Conservation (phyloP, 83 land plant genomes). For the Larix sibirica region DNA sequence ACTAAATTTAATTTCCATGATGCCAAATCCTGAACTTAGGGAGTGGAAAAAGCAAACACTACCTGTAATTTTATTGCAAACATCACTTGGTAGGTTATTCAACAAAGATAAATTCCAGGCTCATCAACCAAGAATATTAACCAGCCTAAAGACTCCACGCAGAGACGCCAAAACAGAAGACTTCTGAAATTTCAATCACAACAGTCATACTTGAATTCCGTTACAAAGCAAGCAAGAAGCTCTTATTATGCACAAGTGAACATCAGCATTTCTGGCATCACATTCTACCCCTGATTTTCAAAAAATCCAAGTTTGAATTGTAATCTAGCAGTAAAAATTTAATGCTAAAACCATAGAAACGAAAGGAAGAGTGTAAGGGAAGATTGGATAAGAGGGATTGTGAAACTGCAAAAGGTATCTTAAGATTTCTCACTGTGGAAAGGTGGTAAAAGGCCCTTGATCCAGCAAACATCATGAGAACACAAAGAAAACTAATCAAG, state of each 20-base stretch:
- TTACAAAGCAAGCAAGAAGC: neutral
- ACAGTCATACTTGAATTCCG: neutral
- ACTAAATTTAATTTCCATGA: neutral
- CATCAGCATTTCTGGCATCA: neutral
- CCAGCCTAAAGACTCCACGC: neutral
- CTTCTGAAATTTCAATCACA: neutral
- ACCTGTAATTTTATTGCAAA: neutral
- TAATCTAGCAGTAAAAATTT: neutral
- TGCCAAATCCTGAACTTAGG: neutral
- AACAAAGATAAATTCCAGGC: neutral
- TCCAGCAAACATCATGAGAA: no score
- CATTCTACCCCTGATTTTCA: neutral
- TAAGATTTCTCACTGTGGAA: no score
- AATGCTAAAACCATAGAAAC: no score
- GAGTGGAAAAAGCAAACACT: neutral
- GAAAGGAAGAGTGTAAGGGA: no score
- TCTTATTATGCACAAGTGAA: neutral
- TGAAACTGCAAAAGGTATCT: no score
- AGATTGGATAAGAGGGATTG: no score
- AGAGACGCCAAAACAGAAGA: neutral
- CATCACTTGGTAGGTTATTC: neutral
- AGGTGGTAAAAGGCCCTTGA: no score
- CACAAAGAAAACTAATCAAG: no score
- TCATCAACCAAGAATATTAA: neutral
- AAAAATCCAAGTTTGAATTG: neutral